Evolutionary conservation across 2,329 filamentous ascomycete genomes (phyloP), one percentile per base, ranked within the genome.

Genomic region (Aspergillus proliferans): DNA sequence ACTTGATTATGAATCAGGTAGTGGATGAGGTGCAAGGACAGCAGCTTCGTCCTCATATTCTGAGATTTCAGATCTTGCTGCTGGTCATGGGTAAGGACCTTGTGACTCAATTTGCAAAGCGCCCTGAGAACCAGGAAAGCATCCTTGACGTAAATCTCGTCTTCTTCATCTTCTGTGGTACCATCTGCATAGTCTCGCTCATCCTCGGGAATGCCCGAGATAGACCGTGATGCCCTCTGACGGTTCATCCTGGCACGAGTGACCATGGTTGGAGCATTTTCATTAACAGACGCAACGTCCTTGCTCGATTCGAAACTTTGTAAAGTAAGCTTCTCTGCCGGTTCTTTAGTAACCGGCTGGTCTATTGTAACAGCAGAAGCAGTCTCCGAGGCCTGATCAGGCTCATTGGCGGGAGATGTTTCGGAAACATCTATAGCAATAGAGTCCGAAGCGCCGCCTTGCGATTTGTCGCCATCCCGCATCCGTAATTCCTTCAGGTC

Each of bases 121-220:
- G 93, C 95, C 28, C 93, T 83, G 73, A 98, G 97, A 42, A 98
- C 90, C 19, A 98, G 81, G 69, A 97, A 98, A 8, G 93, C 91
- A 71, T 98, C 93, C 59, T 93, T 88, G 60, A 97, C 90, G 66
- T 95, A 97, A 18, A 97, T 88, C 66, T 98, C 93, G 63, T 98
- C 93, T 65, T 95, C 90, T 51, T 84, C 82, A 47, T 83, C 80
- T 50, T 84, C 81, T 4, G 67, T 59, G 19, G 65, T 60, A 5
- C 61, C 59, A 47, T 75, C 68, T 19, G 58, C 52, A 44, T 73
- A 69, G 40, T 73, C 68, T 26, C 50, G 51, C 33, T 62, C 64
- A 26, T 73, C 69, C 45, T 69, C 70, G 15, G 61, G 63, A 2
- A 59, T 58, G 22, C 62, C 65, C 9, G 66, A 63, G 18, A 64